phyloP scores from a whole-genome alignment of 2,329 filamentous ascomycete species.

The Colletotrichum caudatum region DNA sequence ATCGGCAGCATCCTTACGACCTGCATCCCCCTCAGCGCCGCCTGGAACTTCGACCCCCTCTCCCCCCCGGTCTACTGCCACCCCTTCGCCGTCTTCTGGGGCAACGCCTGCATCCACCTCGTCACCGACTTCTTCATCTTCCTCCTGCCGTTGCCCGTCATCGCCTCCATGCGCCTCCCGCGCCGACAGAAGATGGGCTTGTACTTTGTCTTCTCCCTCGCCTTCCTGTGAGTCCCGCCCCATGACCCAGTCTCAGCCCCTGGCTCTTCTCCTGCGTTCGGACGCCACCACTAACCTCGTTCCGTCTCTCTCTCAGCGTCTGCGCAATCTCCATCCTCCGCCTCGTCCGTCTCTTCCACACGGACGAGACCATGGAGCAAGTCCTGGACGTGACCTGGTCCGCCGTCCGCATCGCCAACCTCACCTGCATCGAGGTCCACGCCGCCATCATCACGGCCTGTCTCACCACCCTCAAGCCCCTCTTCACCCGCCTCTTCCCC shows the following conservation, averaged over 20 bases:
- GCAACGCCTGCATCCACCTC: constrained; percentile 44
- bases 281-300: constrained; percentile 6
- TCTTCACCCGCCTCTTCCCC: constrained; percentile 52
- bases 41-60: constrained; percentile 40
- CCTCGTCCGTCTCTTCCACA: constrained; percentile 46
- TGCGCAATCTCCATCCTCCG: constrained; percentile 52
- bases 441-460: constrained; percentile 52
- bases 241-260: constrained; percentile 5
- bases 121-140: constrained; percentile 47
- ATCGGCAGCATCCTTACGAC: constrained; percentile 43
- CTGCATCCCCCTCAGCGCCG: constrained; percentile 43
- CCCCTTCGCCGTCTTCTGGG: constrained; percentile 44
- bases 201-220: constrained; percentile 55
- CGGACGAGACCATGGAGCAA: constrained; percentile 29
- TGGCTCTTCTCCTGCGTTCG: not conserved
- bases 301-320: constrained; percentile 47
- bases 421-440: constrained; percentile 53
- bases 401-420: constrained; percentile 48
- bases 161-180: constrained; percentile 58
- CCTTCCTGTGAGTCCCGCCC: constrained; percentile 49
- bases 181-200: constrained; percentile 55
- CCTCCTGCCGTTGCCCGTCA: constrained; percentile 56
- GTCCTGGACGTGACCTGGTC: constrained; percentile 48
- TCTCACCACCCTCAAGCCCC: constrained; percentile 54
- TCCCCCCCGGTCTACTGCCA: constrained; percentile 38